Conservation (phyloP, 345 rosid species). For the Populus nigra region DNA sequence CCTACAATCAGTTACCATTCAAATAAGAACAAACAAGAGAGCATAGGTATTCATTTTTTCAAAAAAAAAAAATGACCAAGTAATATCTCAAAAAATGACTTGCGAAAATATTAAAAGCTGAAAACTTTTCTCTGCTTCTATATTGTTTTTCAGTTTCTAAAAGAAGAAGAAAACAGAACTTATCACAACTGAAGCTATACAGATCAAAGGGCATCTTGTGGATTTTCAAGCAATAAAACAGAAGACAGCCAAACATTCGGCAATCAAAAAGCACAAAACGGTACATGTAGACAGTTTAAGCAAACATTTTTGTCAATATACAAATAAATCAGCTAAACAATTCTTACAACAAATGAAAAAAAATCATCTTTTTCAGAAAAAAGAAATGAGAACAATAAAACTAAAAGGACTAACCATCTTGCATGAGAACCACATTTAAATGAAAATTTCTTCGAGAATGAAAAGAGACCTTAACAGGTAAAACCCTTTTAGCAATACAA, state of each 20-base stretch:
- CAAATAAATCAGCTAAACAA: not conserved
- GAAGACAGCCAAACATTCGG: not conserved
- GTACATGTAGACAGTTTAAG: not conserved
- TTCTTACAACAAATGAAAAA: not conserved
- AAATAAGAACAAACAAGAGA: not conserved
- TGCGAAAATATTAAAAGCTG: not conserved
- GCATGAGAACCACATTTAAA: slow-evolving; percentile 43
- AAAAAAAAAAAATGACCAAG: not conserved
- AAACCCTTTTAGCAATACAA: slow-evolving; percentile 23
- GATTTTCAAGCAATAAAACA: not conserved
- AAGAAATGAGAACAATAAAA: slow-evolving; percentile 35
- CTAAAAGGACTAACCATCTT: slow-evolving; percentile 21
- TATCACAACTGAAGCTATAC: not conserved
- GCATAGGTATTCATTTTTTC: not conserved
- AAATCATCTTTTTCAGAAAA: not conserved
- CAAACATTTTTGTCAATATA: not conserved
- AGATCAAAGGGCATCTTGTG: not conserved
- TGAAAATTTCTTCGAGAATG: slow-evolving; percentile 35
- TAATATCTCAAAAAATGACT: not conserved
- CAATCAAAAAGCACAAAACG: not conserved
- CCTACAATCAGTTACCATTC: slow-evolving; percentile 37
- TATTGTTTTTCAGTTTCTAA: not conserved
- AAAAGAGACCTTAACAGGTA: slow-evolving; percentile 42
- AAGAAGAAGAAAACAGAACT: not conserved
- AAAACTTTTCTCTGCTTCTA: not conserved